A percentile compares a stretch with the other conserved stretches of the same genome.
These are phyloP conservation scores for Eremomyces bilateralis DNA, from an alignment of 495 filamentous ascomycete species.

Conservation along the genomic window DNA sequence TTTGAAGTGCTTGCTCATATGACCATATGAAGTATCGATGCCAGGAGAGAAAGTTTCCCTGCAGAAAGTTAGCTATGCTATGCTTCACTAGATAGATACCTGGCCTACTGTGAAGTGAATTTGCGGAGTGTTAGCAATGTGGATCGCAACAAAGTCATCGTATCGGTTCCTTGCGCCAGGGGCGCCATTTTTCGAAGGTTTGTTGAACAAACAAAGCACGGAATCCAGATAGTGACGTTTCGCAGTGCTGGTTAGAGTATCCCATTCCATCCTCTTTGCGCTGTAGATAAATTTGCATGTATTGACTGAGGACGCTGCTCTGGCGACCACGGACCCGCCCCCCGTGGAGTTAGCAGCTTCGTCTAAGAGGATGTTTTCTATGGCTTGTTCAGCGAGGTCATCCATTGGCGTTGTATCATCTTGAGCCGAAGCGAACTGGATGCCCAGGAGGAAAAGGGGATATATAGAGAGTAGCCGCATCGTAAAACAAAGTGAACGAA, in stretches of 20 bases:
- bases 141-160: constrained; percentile 47
- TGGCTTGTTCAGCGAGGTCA: too few relatives aligned
- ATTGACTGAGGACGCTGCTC: too few relatives aligned
- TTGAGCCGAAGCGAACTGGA: too few relatives aligned
- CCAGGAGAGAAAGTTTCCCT: constrained; percentile 44
- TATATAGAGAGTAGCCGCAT: too few relatives aligned
- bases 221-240: background rate
- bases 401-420: too few relatives aligned
- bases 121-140: constrained; percentile 34
- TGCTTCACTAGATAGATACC: constrained; percentile 8
- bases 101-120: constrained; percentile 36
- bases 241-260: background rate
- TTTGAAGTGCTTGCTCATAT: constrained; percentile 41
- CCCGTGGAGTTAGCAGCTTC: too few relatives aligned
- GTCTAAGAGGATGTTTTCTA: too few relatives aligned
- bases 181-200: background rate
- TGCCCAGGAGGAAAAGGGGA: too few relatives aligned
- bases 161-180: constrained; percentile 22
- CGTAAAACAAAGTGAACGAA: background rate
- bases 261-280: too few relatives aligned
- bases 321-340: too few relatives aligned
- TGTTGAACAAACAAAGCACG: background rate
- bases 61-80: background rate
- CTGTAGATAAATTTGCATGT: too few relatives aligned
- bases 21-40: constrained; percentile 42